Base-by-base conservation (phyloP, 1,284 basidiomycete genomes). In the Ganoderma boninense region DNA sequence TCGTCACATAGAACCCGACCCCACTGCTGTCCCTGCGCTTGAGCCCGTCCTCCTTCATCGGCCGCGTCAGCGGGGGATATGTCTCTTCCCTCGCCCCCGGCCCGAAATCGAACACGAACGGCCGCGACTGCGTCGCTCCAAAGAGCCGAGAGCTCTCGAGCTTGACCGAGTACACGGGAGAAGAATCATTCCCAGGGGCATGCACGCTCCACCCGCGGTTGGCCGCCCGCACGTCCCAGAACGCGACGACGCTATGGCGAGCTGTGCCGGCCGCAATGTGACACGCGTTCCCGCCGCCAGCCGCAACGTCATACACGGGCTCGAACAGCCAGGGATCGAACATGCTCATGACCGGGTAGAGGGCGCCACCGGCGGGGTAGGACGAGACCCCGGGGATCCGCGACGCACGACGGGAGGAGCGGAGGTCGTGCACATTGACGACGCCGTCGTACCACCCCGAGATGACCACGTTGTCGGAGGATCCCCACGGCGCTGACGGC, bases 401-500 rank as follows among this genome's bases (percentile, higher is more conserved):
- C 65, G 67, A 70, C 29, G 73, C 60, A 62, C 77, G 79, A 6
- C 76, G 63, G 18, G 87, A 82, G 20, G 85, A 82, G 38, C 93
- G 92, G 38, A 94, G 84, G 79, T 95, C 93, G 79, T 94, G 89
- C 62, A 92, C 85, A 57, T 87, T 85, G 40, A 93, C 90, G 63
- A 84, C 78, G 8, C 93, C 91, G 76, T 95, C 92, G 79, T 89
- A 94, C 93, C 93, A 95, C 1, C 93, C 93, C 2, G 91, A 90
- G 49, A 93, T 84, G n/a, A 95, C 69, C 29, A 93, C 85, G 75
- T 92, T 85, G n/a, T 91, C 87, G 6, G 92, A 91, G 1, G 86
- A 80, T 13, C 92, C 91, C 84, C 90, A 90, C 1, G 89, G 87
- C 23, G 89, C 89, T 40, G 85, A 84, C 1, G 84, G 82, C 0